Percentiles rank a stretch among this genome's conserved stretches.
Conservation (phyloP, 2,329 filamentous ascomycete species). For the Mariannaea sp. region DNA sequence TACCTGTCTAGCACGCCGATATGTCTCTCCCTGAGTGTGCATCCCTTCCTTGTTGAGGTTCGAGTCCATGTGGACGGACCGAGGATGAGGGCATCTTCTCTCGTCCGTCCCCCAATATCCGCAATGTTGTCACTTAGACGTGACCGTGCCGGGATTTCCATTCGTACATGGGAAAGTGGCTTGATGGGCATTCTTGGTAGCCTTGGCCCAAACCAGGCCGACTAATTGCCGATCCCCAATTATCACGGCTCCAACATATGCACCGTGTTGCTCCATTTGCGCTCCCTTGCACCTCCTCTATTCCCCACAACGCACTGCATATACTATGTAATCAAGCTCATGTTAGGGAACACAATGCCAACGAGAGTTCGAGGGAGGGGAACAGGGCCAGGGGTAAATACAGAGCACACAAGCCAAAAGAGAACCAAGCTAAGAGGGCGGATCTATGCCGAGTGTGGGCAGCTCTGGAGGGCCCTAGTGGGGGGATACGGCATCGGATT, state of each 20-base stretch:
- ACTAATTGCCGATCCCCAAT: slow-evolving; percentile 13
- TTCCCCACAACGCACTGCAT: not conserved
- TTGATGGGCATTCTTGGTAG: not conserved
- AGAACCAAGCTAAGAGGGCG: slow-evolving; percentile 11
- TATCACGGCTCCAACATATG: too few relatives aligned
- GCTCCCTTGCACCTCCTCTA: not conserved
- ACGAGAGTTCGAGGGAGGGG: not conserved
- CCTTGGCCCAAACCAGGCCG: not conserved
- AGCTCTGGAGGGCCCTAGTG: not conserved
- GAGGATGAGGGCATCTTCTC: too few relatives aligned
- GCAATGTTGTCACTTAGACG: not conserved
- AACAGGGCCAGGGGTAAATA: not conserved
- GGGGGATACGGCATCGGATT: slow-evolving; percentile 10
- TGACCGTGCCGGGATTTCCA: not conserved
- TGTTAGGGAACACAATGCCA: not conserved
- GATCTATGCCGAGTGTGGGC: slow-evolving; percentile 10
- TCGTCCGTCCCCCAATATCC: not conserved
- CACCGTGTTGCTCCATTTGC: not conserved
- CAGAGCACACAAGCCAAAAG: too few relatives aligned
- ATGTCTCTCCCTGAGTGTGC: not conserved
- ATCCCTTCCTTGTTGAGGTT: not conserved
- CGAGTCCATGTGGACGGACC: not conserved
- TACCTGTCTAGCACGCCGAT: not conserved
- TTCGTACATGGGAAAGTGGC: slow-evolving; percentile 8
- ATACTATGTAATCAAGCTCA: not conserved